Conservation (phyloP, 352 stramenopile species). For the Pythium biforme region DNA sequence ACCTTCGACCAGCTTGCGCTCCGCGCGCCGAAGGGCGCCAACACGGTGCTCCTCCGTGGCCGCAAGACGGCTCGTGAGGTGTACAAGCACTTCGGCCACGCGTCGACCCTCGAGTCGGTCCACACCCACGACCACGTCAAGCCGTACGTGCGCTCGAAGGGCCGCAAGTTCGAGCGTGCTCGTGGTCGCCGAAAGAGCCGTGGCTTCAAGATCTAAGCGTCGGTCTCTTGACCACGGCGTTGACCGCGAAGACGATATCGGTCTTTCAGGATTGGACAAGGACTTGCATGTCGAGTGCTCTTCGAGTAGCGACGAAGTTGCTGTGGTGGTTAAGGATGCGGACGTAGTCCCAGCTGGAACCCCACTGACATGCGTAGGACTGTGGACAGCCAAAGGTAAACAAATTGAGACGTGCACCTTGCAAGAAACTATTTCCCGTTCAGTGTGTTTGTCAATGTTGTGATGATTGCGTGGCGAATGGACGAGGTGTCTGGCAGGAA, state of each 20-base stretch:
- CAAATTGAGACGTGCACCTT: constrained; percentile 83
- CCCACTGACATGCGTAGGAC: constrained; percentile 16
- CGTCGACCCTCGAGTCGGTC: constrained; percentile 95
- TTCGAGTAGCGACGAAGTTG: constrained; percentile 29
- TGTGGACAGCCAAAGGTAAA: constrained; percentile 26
- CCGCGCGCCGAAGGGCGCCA: constrained; percentile 95
- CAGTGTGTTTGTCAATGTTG: background rate
- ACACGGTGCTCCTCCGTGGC: constrained; percentile 98
- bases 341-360: background rate
- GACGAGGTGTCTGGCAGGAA: too few species aligned
- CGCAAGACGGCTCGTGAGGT: constrained; percentile 96
- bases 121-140: constrained; percentile 99
- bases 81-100: constrained; percentile 98
- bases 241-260: constrained; percentile 20
- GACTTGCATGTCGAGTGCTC: constrained; percentile 9
- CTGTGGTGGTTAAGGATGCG: constrained; percentile 6
- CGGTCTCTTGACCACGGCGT: constrained; percentile 10
- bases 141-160: constrained; percentile 98
- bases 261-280: constrained; percentile 24
- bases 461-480: too few species aligned
- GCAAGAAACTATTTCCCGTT: constrained; percentile 25
- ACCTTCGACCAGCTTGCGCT: constrained; percentile 99
- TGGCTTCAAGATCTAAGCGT: constrained; percentile 99
- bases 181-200: constrained; percentile 98
- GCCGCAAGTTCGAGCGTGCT: constrained; percentile 99